Conservation (phyloP, 495 filamentous ascomycete species). For the Aspergillus nanangensis region DNA sequence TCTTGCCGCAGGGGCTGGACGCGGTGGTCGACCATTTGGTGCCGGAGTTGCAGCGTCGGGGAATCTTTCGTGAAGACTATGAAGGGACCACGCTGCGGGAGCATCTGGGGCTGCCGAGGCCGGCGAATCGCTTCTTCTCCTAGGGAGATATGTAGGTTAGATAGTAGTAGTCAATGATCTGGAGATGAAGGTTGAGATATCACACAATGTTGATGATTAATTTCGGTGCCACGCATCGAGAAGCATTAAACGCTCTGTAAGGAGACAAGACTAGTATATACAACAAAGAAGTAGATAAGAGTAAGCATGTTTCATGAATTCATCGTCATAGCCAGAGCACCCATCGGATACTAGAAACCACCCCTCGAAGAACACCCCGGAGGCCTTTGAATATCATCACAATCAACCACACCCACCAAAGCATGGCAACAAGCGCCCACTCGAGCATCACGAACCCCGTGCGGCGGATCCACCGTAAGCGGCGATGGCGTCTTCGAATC, state of each 20-base stretch:
- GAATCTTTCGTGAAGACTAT: conserved; percentile 46
- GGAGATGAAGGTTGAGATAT: too few relatives aligned
- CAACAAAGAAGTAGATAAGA: not conserved
- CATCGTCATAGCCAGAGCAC: conserved; percentile 62
- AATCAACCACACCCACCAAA: conserved; percentile 83
- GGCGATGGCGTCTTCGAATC: conserved; percentile 63
- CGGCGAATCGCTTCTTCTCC: conserved; percentile 46
- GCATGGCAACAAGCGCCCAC: conserved; percentile 72
- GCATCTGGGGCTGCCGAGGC: conserved; percentile 47
- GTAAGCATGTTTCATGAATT: not conserved
- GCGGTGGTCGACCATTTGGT: conserved; percentile 44
- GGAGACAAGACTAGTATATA: conserved; percentile 1
- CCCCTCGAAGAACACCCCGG: conserved; percentile 53
- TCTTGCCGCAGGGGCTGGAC: conserved; percentile 48
- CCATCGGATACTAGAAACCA: conserved; percentile 61
- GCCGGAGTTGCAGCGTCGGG: conserved; percentile 47
- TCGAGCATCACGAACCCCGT: conserved; percentile 69
- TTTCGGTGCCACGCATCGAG: too few relatives aligned
- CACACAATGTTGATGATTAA: too few relatives aligned
- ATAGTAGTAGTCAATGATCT: too few relatives aligned
- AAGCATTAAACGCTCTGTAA: too few relatives aligned
- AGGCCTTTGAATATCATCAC: conserved; percentile 65
- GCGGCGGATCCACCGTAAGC: conserved; percentile 67
- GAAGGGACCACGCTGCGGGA: conserved; percentile 38
- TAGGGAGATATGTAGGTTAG: too few relatives aligned